phyloP scores from a whole-genome alignment of 768 basidiomycete species.

The Epithele typhae region DNA sequence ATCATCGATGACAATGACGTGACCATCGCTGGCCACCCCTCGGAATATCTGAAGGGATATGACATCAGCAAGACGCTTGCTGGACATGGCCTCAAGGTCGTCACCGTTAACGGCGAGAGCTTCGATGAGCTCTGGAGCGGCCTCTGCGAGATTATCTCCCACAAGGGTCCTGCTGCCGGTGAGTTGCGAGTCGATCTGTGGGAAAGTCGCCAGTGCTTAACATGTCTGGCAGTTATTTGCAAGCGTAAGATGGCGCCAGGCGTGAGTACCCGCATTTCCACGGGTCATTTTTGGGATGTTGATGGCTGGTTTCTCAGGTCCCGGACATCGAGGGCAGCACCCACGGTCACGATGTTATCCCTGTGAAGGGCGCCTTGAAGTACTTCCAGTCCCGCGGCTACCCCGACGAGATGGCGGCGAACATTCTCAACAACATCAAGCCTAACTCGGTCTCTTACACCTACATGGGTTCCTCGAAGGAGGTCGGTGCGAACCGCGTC shows the following conservation, averaged over 20 bases:
- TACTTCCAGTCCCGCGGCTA: conserved; percentile 68
- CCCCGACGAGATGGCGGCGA: conserved; percentile 37
- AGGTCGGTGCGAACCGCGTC: conserved; percentile 75
- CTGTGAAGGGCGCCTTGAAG: conserved; percentile 72
- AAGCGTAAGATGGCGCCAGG: conserved; percentile 51
- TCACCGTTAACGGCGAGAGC: conserved; percentile 73
- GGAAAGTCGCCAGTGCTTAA: not conserved
- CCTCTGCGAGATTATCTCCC: conserved; percentile 47
- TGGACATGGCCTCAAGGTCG: conserved; percentile 79
- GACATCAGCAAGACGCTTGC: conserved; percentile 64
- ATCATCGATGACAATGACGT: conserved; percentile 90
- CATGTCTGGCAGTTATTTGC: conserved; percentile 55
- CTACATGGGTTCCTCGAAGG: conserved; percentile 69
- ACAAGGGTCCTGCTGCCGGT: conserved; percentile 80
- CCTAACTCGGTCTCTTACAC: conserved; percentile 50
- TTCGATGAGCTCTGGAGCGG: conserved; percentile 73
- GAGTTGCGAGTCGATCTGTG: conserved; percentile 14
- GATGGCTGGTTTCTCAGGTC: conserved; percentile 54
- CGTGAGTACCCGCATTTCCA: conserved; percentile 10
- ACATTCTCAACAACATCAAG: conserved; percentile 63
- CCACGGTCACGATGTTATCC: conserved; percentile 84
- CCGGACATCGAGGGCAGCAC: conserved; percentile 72
- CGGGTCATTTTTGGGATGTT: conserved; percentile 25
- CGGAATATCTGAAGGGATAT: conserved; percentile 80
- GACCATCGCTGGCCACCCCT: conserved; percentile 89